Conservation (phyloP, 2,329 filamentous ascomycete genomes). For the Pestalotiopsis sp. region DNA sequence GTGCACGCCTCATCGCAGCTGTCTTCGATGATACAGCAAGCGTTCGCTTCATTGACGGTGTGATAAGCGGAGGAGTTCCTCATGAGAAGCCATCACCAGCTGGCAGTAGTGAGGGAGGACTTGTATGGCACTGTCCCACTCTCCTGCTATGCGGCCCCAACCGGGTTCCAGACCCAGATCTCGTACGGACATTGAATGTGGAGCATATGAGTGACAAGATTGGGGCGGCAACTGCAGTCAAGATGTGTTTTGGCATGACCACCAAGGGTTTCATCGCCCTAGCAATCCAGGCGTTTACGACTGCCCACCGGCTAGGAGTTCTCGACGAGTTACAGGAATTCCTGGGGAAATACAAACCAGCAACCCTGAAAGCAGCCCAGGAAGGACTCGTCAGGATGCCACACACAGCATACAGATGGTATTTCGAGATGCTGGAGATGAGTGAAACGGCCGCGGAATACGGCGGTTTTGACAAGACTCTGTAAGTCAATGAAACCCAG, state of each 20-base stretch:
- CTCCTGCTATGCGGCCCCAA: conserved; percentile 1
- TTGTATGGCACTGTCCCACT: background rate
- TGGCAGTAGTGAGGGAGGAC: background rate
- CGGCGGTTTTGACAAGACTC: conserved; percentile 1
- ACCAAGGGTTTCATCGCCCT: conserved; percentile 5
- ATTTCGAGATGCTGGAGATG: conserved; percentile 3
- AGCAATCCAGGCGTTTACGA: conserved; percentile 1
- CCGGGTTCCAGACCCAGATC: background rate
- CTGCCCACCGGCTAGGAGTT: background rate
- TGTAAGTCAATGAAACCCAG: background rate
- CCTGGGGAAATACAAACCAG: conserved; percentile 4
- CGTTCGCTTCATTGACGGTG: conserved; percentile 1
- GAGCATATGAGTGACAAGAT: conserved; percentile 7
- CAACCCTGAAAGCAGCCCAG: conserved; percentile 3
- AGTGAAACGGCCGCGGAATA: background rate
- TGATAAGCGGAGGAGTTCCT: conserved; percentile 1
- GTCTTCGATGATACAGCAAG: background rate
- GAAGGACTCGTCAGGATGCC: conserved; percentile 5
- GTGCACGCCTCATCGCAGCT: background rate
- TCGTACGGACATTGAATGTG: background rate
- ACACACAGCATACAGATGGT: conserved; percentile 5
- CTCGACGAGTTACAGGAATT: background rate
- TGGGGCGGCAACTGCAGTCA: conserved; percentile 1
- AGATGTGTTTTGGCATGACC: conserved; percentile 7
- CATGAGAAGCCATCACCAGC: background rate